Percentiles rank a stretch among this genome's conserved stretches.
phyloP scores from a whole-genome alignment of 371 early-diverging fungal genomes.

The Lichtheimia ornata region DNA sequence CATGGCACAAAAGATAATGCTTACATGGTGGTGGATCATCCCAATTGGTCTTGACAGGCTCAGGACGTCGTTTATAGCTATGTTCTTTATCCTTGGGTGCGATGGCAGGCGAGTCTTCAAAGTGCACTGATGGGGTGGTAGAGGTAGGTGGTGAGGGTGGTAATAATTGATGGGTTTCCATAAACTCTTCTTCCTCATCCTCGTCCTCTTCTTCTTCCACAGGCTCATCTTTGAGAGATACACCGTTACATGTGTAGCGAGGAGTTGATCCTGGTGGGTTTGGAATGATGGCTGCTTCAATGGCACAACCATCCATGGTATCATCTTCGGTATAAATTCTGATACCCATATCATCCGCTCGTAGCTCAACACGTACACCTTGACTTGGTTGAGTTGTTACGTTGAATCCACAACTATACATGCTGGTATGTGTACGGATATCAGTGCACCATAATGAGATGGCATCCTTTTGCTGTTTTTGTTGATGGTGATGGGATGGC shows the following conservation, averaged over 20 bases:
- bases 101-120: no score
- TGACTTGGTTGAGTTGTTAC: slow-evolving; percentile 20
- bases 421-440: slow-evolving; percentile 33
- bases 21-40: slow-evolving; percentile 6
- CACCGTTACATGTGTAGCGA: slow-evolving; percentile 12
- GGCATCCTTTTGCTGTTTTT: neutral
- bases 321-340: slow-evolving; percentile 38
- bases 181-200: slow-evolving; percentile 1
- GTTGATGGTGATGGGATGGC: slow-evolving; percentile 26
- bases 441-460: slow-evolving; percentile 40
- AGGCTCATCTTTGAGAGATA: slow-evolving; percentile 10
- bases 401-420: slow-evolving; percentile 39
- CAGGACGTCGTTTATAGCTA: slow-evolving; percentile 4
- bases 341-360: slow-evolving; percentile 36
- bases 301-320: slow-evolving; percentile 32
- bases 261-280: slow-evolving; percentile 21
- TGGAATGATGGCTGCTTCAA: slow-evolving; percentile 25
- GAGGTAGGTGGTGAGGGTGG: neutral
- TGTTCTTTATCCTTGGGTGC: no score
- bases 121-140: no score
- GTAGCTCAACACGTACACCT: slow-evolving; percentile 29
- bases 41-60: slow-evolving; percentile 1
- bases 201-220: neutral
- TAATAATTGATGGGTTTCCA: neutral
- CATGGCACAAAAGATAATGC: neutral